phyloP scores from a whole-genome alignment of 73 alveolate genomes.

The Paramecium biaurelia region DNA sequence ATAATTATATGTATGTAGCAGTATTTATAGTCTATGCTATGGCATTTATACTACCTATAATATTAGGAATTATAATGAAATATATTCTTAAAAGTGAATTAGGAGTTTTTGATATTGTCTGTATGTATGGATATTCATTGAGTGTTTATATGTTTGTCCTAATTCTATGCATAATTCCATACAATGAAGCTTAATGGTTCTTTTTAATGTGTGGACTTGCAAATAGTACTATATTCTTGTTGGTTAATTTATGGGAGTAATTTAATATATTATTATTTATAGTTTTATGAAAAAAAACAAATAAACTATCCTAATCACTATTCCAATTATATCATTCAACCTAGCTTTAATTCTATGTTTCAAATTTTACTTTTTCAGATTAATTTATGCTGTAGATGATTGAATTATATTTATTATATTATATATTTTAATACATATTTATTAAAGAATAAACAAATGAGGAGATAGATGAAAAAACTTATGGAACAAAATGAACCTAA shows the following conservation, averaged over 20 bases:
- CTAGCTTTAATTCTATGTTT: background rate
- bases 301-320: background rate
- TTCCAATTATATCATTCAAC: background rate
- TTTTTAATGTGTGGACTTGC: constrained; percentile 63
- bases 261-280: background rate
- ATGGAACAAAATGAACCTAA: background rate
- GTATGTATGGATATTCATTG: constrained; percentile 71
- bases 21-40: constrained; percentile 60
- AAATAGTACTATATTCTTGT: constrained; percentile 63
- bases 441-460: constrained; percentile 25
- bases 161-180: constrained; percentile 63
- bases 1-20: constrained; percentile 67
- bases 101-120: constrained; percentile 56
- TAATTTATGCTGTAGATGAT: background rate
- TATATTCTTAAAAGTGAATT: constrained; percentile 55
- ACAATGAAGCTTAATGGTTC: constrained; percentile 69
- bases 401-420: background rate
- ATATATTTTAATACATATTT: background rate
- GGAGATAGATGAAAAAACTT: constrained; percentile 33
- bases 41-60: constrained; percentile 71
- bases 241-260: constrained; percentile 62
- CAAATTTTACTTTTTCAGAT: background rate
- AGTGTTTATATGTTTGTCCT: constrained; percentile 68
- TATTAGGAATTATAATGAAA: constrained; percentile 58
- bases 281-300: background rate